Evolutionary conservation across 768 basidiomycete species (phyloP).

Genomic region (Trametes villosa): DNA sequence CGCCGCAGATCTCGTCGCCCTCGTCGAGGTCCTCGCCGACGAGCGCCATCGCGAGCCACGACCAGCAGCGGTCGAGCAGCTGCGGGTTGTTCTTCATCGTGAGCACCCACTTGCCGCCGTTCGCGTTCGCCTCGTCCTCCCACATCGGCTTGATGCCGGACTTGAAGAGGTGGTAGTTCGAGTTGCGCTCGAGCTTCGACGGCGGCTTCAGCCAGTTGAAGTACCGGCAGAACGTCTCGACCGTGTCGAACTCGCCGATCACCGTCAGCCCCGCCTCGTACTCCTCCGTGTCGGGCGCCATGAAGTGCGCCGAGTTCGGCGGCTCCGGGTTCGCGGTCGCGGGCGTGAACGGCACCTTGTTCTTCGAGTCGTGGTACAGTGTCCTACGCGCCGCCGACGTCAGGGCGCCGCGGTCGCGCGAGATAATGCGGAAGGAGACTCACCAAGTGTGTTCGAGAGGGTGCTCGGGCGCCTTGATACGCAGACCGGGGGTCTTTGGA

Average conservation of each 20-base stretch:
- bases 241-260: constrained; percentile 89
- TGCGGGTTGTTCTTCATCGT: constrained; percentile 86
- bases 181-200: constrained; percentile 84
- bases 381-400: constrained; percentile 57
- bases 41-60: constrained; percentile 88
- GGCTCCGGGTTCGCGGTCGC: constrained; percentile 32
- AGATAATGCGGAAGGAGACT: constrained; percentile 24
- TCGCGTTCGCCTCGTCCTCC: constrained; percentile 92
- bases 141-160: constrained; percentile 95
- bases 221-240: constrained; percentile 88
- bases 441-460: constrained; percentile 86
- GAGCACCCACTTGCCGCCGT: constrained; percentile 94
- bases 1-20: constrained; percentile 80
- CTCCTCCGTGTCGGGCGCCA: constrained; percentile 64
- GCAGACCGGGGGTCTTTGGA: constrained; percentile 78
- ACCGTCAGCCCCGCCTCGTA: constrained; percentile 88
- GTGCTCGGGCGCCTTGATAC: constrained; percentile 74
- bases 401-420: not conserved
- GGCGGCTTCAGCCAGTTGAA: constrained; percentile 96
- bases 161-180: constrained; percentile 97
- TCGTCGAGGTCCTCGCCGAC: constrained; percentile 78
- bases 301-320: constrained; percentile 33
- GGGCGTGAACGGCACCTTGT: constrained; percentile 65
- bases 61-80: constrained; percentile 87
- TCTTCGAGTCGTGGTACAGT: constrained; percentile 87